Base-by-base conservation (phyloP, 805 yeast species). In the Jamesozyma spencerorum region DNA sequence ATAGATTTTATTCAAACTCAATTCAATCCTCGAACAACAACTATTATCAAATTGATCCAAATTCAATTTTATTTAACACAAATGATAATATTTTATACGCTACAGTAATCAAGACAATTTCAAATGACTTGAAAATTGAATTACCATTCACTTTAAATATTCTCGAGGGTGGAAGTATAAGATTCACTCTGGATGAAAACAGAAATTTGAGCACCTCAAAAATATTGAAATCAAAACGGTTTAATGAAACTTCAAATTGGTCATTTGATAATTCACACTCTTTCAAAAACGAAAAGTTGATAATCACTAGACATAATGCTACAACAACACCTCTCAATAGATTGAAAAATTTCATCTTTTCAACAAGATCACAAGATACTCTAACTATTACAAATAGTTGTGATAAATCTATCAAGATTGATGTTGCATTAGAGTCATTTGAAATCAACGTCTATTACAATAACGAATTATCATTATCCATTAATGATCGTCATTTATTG, bases 401-500 rank as follows among this genome's bases (percentile, higher is more conserved):
- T 3, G 39, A 40, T 17, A 43, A 50, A 15, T 55, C 65, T n/a
- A 70, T 72, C 43, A 51, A 58, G 32, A 66, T 77, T 0, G 65
- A 59, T 18, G 40, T 87, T 11, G 41, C 60, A 15, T 58, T 70
- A 33, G 51, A 56, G 10, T 78, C 82, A 0, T 49, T 48, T 37
- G 20, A 38, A n/a, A 26, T 50, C 12, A 62, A 66, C 1, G 51
- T 86, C 2, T 64, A 41, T 18, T 65, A 72, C 39, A 59, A 75
- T 2, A 73, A 68, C 4, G 59, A 63, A 15, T 57, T 62, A 0
- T 75, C 76, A 44, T 49, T 86, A 11, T 63, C 74, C 1, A 54
- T 88, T 15, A 92, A 92, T 58, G 87, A 80, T 38, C 68, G 79
- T 32, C 65, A 74, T 27, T 72, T 85, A 36, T 62, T 92, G 44